Percentiles rank a stretch among this genome's conserved stretches.
These are phyloP conservation scores for Candida peoriensis DNA, from an alignment of 805 yeast species.

Conservation along the genomic window DNA sequence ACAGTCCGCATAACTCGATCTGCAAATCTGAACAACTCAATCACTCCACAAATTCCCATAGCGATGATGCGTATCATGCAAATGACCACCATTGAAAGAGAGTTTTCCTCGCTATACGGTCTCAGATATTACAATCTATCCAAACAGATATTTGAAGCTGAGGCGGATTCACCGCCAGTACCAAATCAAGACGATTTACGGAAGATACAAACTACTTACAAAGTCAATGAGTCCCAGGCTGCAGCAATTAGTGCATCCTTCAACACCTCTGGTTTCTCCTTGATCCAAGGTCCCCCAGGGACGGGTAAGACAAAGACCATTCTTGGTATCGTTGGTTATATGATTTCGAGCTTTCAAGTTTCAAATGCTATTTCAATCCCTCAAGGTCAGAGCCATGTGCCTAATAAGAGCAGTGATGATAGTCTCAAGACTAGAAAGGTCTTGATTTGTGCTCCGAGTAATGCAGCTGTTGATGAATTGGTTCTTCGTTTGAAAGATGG, in stretches of 20 bases:
- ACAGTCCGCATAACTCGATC: constrained; percentile 59
- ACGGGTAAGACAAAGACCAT: constrained; percentile 98
- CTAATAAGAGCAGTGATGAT: constrained; percentile 4
- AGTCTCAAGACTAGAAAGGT: constrained; percentile 45
- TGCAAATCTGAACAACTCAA: constrained; percentile 39
- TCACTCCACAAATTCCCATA: constrained; percentile 61
- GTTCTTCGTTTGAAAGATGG: constrained; percentile 78
- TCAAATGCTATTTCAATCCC: constrained; percentile 31
- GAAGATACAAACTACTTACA: constrained; percentile 42
- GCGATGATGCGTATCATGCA: constrained; percentile 74
- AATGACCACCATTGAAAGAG: constrained; percentile 91
- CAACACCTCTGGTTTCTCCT: constrained; percentile 66
- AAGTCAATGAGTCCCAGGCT: constrained; percentile 87
- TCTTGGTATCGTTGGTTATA: constrained; percentile 82
- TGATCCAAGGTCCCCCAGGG: constrained; percentile 99
- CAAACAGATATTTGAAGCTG: constrained; percentile 61
- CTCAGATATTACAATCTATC: constrained; percentile 75
- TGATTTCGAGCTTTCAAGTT: constrained; percentile 38
- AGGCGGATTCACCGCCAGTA: constrained; percentile 42
- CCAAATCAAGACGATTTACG: constrained; percentile 32
- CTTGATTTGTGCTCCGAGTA: constrained; percentile 94
- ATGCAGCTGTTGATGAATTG: constrained; percentile 97
- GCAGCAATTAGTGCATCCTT: constrained; percentile 76
- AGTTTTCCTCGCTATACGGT: constrained; percentile 78
- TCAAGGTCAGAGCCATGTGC: no score